Evolutionary conservation across 2,329 filamentous ascomycete species (phyloP).

Genomic region (Microascus cirrosus): DNA sequence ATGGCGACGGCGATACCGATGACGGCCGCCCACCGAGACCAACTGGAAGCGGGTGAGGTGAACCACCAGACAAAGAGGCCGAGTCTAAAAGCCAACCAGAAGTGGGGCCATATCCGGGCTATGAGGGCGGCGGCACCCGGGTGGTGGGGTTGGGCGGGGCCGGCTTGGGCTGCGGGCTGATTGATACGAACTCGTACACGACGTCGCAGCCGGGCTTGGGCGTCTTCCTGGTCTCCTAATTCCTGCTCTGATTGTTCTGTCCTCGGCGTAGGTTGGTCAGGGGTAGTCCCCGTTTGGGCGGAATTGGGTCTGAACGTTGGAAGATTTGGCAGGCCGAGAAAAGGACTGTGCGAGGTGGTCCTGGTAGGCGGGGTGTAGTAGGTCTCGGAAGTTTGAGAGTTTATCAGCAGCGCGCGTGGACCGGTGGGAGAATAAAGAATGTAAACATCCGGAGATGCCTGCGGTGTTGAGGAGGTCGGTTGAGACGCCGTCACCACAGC

Average conservation of each 20-base stretch:
- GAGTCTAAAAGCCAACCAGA: slow-evolving; percentile 50
- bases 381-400: slow-evolving; percentile 31
- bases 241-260: not conserved
- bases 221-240: not conserved
- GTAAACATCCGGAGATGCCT: slow-evolving; percentile 39
- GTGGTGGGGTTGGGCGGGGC: not conserved
- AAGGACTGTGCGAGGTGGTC: not conserved
- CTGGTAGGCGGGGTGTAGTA: slow-evolving; percentile 34
- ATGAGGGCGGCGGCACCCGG: slow-evolving; percentile 9
- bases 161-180: not conserved
- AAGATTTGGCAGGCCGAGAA: not conserved
- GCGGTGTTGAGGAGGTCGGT: slow-evolving; percentile 10
- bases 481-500: slow-evolving; percentile 9
- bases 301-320: not conserved
- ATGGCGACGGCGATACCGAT: slow-evolving; percentile 40
- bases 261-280: not conserved
- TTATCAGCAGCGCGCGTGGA: slow-evolving; percentile 45
- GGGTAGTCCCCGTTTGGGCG: not conserved
- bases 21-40: slow-evolving; percentile 47
- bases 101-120: slow-evolving; percentile 42
- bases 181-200: not conserved
- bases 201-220: not conserved
- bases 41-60: slow-evolving; percentile 44
- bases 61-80: slow-evolving; percentile 55
- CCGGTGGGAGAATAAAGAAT: slow-evolving; percentile 50